Base-by-base conservation (phyloP, 2,329 filamentous ascomycete species). In the Ilyonectria robusta region DNA sequence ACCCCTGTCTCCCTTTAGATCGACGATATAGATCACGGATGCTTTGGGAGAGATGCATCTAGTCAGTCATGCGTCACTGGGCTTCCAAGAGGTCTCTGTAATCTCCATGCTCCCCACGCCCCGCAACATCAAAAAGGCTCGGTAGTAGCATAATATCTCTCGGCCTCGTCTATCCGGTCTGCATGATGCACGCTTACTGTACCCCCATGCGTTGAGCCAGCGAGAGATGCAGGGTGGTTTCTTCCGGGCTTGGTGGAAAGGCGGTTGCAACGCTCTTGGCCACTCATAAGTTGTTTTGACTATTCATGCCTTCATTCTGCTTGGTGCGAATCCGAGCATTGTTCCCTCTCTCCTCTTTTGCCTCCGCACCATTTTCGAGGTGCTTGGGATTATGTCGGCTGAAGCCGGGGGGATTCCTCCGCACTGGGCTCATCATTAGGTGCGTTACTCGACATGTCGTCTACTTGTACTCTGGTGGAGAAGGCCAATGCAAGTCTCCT, bases 121-220 rank as follows among this genome's bases (percentile, higher is more conserved):
- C 48, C 55, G 48, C 54, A 50, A 31, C 23, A 42, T 48, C 31
- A 48, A 54, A 29, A 54, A 59, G 29, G 50, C 21, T 47, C 26
- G 26, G 46, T 23, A 9, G 33, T 26, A 11, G 23, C 23, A 26
- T 42, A 35, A 50, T 37, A 40, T 40, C 21, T 42, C 37, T 59
- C 19, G 48, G 15, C 31, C 37, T 37, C 37, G 37, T 13, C 26
- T 33, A 17, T 31, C 37, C 44, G 17, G 37, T 44, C 29, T 51
- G 60, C 53, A 57, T 51, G 35, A 44, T 62, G 48, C 62, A n/a
- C 35, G 62, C 62, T 65, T 35, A 48, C 48, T 44, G 48, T 54
- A 37, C 40, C 48, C 21, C 29, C 26, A 57, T 57, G 53, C 51
- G 40, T 48, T 35, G 37, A 31, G 47, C 59, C 40, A 33, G 59